Conservation (phyloP, 441 rosid species). For the Hura crepitans region DNA sequence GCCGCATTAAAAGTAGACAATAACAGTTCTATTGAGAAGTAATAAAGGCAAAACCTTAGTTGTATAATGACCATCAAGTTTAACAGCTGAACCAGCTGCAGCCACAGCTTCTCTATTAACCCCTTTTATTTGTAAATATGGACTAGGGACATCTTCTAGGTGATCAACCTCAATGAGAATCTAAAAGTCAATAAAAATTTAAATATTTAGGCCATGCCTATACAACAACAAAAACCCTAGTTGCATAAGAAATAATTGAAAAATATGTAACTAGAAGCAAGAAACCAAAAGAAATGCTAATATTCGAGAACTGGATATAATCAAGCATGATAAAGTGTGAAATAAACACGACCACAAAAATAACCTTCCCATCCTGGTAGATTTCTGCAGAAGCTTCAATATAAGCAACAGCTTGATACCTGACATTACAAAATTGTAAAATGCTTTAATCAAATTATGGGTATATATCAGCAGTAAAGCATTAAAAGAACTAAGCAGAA, state of each 20-base stretch:
- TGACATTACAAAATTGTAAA: slow-evolving; percentile 31
- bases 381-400: slow-evolving; percentile 95
- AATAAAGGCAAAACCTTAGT: slow-evolving; percentile 63
- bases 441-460: not conserved
- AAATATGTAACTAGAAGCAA: not conserved
- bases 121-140: slow-evolving; percentile 95
- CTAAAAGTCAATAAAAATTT: slow-evolving; percentile 36
- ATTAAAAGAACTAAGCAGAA: slow-evolving; percentile 1
- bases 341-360: not conserved
- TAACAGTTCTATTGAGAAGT: not conserved
- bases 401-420: slow-evolving; percentile 96
- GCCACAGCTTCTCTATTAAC: slow-evolving; percentile 89
- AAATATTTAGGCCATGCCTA: slow-evolving; percentile 8
- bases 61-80: slow-evolving; percentile 87
- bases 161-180: slow-evolving; percentile 93
- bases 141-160: slow-evolving; percentile 73
- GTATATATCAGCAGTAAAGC: slow-evolving; percentile 19
- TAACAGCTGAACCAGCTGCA: slow-evolving; percentile 84
- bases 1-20: slow-evolving; percentile 7
- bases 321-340: not conserved
- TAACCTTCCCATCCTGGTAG: slow-evolving; percentile 95
- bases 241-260: not conserved
- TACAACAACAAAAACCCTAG: slow-evolving; percentile 4
- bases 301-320: not conserved
- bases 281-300: not conserved